These are phyloP conservation scores for Botrytis tulipae DNA, from an alignment of 2,329 filamentous ascomycete genomes.

Conservation along the genomic window DNA sequence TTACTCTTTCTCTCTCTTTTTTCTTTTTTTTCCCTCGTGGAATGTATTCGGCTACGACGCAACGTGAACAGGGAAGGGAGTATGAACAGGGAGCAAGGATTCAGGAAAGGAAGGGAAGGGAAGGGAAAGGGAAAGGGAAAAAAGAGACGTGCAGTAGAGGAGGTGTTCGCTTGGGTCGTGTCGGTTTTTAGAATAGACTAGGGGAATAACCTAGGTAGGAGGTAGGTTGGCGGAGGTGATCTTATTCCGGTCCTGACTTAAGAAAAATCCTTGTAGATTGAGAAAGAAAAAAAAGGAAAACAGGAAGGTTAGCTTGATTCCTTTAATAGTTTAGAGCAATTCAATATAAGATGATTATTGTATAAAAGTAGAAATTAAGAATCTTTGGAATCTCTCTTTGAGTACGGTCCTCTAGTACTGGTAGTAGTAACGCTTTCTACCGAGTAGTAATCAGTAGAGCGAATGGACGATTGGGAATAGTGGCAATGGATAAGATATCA, in stretches of 20 bases:
- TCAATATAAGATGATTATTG: neutral
- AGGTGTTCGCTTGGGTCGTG: constrained; percentile 6
- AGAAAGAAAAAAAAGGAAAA: neutral
- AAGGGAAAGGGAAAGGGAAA: neutral
- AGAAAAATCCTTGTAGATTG: neutral
- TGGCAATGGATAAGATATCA: neutral
- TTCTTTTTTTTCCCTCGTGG: neutral
- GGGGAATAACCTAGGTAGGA: constrained; percentile 4
- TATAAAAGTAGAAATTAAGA: neutral
- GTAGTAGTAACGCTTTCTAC: neutral
- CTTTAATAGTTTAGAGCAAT: neutral
- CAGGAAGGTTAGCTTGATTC: neutral
- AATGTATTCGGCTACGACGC: constrained; percentile 5
- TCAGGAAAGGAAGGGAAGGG: neutral
- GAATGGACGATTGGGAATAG: neutral
- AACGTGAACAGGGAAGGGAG: constrained; percentile 4
- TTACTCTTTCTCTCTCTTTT: neutral
- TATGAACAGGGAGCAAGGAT: neutral
- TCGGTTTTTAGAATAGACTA: constrained; percentile 12
- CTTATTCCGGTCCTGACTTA: constrained; percentile 16
- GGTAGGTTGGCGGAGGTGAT: constrained; percentile 4
- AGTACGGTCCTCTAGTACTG: neutral
- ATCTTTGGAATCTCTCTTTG: neutral
- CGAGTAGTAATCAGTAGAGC: neutral
- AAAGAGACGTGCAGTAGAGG: constrained; percentile 10